phyloP scores from a whole-genome alignment of 805 yeast genomes.

The Candida wancherniae region DNA sequence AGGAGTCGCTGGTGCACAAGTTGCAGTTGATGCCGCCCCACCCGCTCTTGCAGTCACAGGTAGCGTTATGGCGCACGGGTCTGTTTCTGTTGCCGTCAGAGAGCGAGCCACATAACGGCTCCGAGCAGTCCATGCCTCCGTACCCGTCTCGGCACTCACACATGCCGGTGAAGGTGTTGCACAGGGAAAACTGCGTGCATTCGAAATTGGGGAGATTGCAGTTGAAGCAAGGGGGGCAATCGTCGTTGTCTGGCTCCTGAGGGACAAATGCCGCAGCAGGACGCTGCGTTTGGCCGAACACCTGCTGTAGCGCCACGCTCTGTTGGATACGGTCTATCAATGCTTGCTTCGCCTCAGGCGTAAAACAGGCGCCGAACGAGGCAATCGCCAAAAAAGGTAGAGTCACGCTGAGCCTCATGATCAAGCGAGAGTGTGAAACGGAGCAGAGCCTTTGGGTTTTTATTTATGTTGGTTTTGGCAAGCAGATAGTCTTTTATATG shows the following conservation, averaged over 20 bases:
- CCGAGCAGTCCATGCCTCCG: conserved; percentile 89
- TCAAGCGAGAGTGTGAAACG: no score
- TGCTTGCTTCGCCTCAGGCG: no score
- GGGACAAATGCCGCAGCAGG: no score
- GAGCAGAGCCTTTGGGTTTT: no score
- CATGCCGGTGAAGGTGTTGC: conserved; percentile 82
- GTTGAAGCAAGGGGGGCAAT: conserved; percentile 89
- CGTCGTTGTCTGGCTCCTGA: conserved; percentile 2
- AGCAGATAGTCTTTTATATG: no score
- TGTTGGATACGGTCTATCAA: no score
- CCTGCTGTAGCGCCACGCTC: conserved; percentile 6
- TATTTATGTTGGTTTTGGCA: no score
- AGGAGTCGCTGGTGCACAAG: conserved; percentile 65
- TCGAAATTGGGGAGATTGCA: conserved; percentile 88
- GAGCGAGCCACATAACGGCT: conserved; percentile 82
- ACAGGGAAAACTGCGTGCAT: conserved; percentile 85
- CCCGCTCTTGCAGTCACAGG: conserved; percentile 75
- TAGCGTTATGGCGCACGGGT: conserved; percentile 52
- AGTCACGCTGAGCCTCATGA: no score
- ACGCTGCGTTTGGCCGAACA: conserved; percentile 7
- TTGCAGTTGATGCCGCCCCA: conserved; percentile 96
- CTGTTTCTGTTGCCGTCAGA: conserved; percentile 57
- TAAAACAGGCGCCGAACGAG: no score
- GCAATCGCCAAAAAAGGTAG: no score
- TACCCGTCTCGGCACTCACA: conserved; percentile 92